Conservation (phyloP, 345 rosid species). For the Eucalyptus marginata region DNA sequence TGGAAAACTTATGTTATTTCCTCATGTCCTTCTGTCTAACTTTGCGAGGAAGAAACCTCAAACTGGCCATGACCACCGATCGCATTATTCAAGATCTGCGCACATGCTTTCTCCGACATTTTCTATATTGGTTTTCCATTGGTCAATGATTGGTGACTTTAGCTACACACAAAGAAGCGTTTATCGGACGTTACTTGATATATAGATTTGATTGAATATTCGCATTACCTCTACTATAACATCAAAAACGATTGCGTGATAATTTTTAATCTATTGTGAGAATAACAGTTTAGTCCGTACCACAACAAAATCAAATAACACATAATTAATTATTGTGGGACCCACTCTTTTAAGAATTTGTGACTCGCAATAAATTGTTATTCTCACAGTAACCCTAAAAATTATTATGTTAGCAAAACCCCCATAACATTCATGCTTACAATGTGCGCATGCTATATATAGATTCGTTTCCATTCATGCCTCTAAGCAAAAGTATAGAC, state of each 20-base stretch:
- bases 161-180: not conserved
- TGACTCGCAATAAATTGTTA: no score
- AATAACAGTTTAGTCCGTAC: no score
- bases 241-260: no score
- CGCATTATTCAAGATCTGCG: not conserved
- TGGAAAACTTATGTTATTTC: not conserved
- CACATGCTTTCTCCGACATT: not conserved
- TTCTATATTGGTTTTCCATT: not conserved
- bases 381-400: no score
- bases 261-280: no score
- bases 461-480: not conserved
- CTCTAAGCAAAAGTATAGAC: not conserved
- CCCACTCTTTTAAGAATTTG: no score
- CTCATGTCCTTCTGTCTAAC: not conserved
- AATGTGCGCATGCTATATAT: not conserved
- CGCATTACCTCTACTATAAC: not conserved
- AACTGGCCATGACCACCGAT: not conserved
- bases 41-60: not conserved
- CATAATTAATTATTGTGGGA: no score
- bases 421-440: not conserved
- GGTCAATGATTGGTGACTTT: not conserved
- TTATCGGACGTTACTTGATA: not conserved
- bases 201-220: not conserved
- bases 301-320: no score
- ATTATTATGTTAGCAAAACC: no score